A percentile compares a stretch with the other conserved stretches of the same genome.
Conservation (phyloP, 306 rosid species). For the Cajanus cajan region DNA sequence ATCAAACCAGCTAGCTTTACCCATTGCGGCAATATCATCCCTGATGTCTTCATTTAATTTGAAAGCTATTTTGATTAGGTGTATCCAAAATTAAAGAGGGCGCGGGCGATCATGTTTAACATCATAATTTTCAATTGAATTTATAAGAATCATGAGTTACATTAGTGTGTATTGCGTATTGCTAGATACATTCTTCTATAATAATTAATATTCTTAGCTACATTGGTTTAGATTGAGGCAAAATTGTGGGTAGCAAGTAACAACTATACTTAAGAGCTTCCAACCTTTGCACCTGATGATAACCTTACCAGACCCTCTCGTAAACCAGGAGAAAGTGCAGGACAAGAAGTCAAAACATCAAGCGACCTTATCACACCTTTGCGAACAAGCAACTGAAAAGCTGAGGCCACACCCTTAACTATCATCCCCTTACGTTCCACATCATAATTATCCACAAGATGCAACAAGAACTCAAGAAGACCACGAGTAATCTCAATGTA, state of each 20-base stretch:
- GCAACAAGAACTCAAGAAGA: slow-evolving; percentile 70
- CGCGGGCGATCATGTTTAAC: background rate
- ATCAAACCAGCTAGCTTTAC: background rate
- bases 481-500: slow-evolving; percentile 57
- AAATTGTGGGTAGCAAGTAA: background rate
- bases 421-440: slow-evolving; percentile 45
- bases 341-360: slow-evolving; percentile 55
- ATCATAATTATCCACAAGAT: slow-evolving; percentile 75
- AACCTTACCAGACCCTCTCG: slow-evolving; percentile 40
- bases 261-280: background rate
- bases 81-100: background rate
- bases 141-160: background rate
- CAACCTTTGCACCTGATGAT: slow-evolving; percentile 6
- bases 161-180: background rate
- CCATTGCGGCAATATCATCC: background rate
- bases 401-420: slow-evolving; percentile 55
- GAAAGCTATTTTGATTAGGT: background rate
- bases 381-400: slow-evolving; percentile 47
- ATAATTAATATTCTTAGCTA: background rate
- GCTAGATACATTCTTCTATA: background rate
- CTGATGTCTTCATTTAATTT: background rate
- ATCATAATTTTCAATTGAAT: background rate
- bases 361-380: slow-evolving; percentile 61
- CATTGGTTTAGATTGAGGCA: background rate
- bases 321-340: slow-evolving; percentile 45